Evolutionary conservation across 306 rosid genomes (phyloP), one percentile per base, ranked within the genome.

Genomic region (Mimosa pudica): DNA sequence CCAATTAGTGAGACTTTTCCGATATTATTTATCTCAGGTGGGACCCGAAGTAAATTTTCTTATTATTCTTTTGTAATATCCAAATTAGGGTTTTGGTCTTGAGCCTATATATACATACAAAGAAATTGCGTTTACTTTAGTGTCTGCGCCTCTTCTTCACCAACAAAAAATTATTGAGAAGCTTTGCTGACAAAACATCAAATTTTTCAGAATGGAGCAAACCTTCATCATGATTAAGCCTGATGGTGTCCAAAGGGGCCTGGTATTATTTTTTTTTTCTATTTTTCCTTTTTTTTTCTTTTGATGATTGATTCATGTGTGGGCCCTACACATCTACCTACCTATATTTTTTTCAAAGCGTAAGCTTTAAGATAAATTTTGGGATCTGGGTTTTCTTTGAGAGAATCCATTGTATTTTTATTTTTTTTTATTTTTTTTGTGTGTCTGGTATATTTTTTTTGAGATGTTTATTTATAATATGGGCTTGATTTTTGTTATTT

Each of bases 141-240:
- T 6, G 52, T 0, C 10, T 10, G 10, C 12, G 0, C 61, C 61
- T 16, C 82, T n/a, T 51, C 67, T 61, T 63, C 80, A 51, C 82
- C 20, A 0, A 0, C 35, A 0, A 44, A 0, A 0, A 35, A 69
- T 8, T 30, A 2, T 41, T 0, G 44, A 32, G 42, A 32, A 57
- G 67, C 52, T 18, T 4, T 8, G 48, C 33, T 7, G 8, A 58
- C 6, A 24, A 7, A 57, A 8, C 17, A 24, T 54, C 86, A 7
- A 24, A 14, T 66, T 64, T 20, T 38, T 20, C 55, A 83, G 72
- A 10, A 90, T 92, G 96, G 97, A 92, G 86, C 97, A 88, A 36
- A 88, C 96, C 71, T 92, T 89, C 79, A 90, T 92, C 87, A 92
- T 92, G 97, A 90, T 92, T 86, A 92, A 92, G 90, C 97, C 96